Evolutionary conservation across 345 rosid genomes (phyloP), one percentile per base, ranked within the genome.

Genomic region (Clarkia xantiana): DNA sequence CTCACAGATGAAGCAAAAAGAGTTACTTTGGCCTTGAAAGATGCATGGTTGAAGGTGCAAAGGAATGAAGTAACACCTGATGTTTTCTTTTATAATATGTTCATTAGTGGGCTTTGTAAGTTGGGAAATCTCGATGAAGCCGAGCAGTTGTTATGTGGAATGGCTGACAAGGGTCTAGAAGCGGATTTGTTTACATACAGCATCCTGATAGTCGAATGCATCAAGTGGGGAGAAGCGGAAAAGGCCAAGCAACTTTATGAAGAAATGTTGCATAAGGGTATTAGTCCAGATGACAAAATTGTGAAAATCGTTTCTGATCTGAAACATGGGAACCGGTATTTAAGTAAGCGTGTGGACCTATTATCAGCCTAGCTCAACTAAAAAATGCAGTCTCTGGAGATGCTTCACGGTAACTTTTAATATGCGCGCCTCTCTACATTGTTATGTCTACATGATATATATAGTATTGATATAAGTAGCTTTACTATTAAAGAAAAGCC

Each of bases 151-250:
- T 74, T 78, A 40, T 20, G 56, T 55, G 63, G 61, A 62, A 77
- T 89, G 76, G 65, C 69, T 53, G 71, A 67, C 10, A 62, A 50
- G 61, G 95, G 83, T 34, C 54, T 78, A 45, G 49, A 68, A 63
- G 94, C 94, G 41, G 86, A 89, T 74, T 62, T 13, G 13, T 72
- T 64, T 44, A 61, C 86, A 9, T 82, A 72, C 61, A 64, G 72
- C 10, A 67, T 75, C 65, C 86, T 85, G 44, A 56, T 89, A 48
- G 62, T 56, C 48, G 74, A 74, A 39, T 72, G 49, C 62, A 61
- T 53, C 25, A 62, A 62, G 22, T 23, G 52, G 48, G 82, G 87
- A 58, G 63, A 62, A 55, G 18, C 71, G 14, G 60, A 65, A 46
- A 68, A 62, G 63, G 80, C 77, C 65, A 43, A 25, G 40, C 23